These are phyloP conservation scores for Bromus sterilis DNA, from an alignment of 176 grass and related monocot species.

Conservation along the genomic window DNA sequence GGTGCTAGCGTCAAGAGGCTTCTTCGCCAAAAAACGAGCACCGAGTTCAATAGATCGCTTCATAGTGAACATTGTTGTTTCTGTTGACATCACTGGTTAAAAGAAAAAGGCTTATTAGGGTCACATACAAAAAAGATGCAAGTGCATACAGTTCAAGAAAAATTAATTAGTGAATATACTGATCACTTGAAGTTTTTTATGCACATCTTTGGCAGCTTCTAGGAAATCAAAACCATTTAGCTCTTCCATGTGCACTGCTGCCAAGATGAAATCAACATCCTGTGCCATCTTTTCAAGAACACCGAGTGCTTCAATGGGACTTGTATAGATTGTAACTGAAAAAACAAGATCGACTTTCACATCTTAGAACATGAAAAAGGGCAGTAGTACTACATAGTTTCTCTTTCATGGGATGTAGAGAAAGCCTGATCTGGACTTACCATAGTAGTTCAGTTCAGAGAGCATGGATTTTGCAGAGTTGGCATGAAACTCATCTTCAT, in stretches of 20 bases:
- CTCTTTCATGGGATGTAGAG: not conserved
- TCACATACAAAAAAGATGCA: not conserved
- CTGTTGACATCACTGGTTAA: not conserved
- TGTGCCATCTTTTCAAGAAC: not conserved
- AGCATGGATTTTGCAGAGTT: not conserved
- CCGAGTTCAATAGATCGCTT: not conserved
- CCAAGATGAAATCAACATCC: conserved; percentile 31
- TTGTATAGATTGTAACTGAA: conserved; percentile 10
- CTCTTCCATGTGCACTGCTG: conserved; percentile 24
- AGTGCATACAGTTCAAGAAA: not conserved
- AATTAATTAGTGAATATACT: not conserved
- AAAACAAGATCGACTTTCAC: not conserved
- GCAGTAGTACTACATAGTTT: not conserved
- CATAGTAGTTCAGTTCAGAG: not conserved
- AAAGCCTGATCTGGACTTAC: not conserved
- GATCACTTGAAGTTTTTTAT: conserved; percentile 31
- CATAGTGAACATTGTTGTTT: not conserved
- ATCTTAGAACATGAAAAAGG: not conserved
- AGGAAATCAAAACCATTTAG: conserved; percentile 25
- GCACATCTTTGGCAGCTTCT: not conserved
- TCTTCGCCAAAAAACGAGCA: conserved; percentile 12
- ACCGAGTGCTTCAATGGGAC: conserved; percentile 8
- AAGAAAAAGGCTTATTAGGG: not conserved
- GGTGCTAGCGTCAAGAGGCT: not conserved
- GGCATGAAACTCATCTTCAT: not conserved